Conservation (phyloP, 345 rosid species). For the Turritis glabra region DNA sequence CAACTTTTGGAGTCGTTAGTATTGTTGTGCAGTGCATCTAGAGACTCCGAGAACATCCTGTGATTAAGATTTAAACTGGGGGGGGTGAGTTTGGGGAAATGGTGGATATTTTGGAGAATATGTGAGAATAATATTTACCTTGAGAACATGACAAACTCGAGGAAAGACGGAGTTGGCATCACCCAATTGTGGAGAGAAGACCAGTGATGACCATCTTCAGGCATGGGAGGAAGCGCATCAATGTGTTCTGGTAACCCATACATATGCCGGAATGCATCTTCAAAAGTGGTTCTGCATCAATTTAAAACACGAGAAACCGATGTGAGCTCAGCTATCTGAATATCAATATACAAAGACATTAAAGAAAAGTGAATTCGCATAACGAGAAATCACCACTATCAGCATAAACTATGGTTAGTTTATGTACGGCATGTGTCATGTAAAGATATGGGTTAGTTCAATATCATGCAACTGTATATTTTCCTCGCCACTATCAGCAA, state of each 20-base stretch:
- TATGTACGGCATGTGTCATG: not conserved
- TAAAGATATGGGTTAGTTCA: not conserved
- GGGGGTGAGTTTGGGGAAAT: not conserved
- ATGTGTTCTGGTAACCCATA: constrained; percentile 64
- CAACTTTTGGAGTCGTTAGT: constrained; percentile 47
- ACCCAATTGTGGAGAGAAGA: constrained; percentile 94
- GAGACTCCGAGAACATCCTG: constrained; percentile 96
- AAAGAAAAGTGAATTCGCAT: not conserved
- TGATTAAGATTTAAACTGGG: not conserved
- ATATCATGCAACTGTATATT: not conserved
- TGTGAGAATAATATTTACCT: constrained; percentile 45
- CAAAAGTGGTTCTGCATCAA: constrained; percentile 66
- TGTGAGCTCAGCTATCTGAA: not conserved
- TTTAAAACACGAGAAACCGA: not conserved
- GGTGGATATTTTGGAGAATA: constrained; percentile 5
- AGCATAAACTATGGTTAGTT: not conserved
- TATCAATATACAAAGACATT: not conserved
- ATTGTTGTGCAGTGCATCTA: constrained; percentile 68
- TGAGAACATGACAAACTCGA: constrained; percentile 90
- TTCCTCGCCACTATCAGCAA: constrained; percentile 16
- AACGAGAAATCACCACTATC: not conserved
- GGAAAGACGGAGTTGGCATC: constrained; percentile 95
- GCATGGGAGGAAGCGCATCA: constrained; percentile 96
- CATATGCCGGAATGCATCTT: constrained; percentile 79
- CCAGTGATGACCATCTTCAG: constrained; percentile 89